Base-by-base conservation (phyloP, 2,329 filamentous ascomycete genomes). In the Fusarium sp. region DNA sequence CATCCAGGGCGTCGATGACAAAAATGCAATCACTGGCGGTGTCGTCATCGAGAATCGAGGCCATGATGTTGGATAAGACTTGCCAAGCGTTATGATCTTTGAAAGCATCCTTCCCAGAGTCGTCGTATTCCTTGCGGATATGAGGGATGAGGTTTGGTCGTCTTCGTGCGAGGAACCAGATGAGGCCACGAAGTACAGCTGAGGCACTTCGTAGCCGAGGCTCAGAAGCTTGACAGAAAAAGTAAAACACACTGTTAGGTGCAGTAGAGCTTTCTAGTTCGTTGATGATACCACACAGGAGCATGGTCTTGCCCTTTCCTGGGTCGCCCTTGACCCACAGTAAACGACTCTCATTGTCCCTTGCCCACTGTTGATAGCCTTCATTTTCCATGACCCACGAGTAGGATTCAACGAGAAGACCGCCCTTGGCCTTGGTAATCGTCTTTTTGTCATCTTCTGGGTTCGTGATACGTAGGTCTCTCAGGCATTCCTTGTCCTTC, bases 321-420 rank as follows among this genome's bases (percentile, higher is more conserved):
- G 45, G 18, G 0, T 47, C 45, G 0, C 45, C 45, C 20, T 27
- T 47, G 5, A 47, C 5, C 45, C 45, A 47, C 1, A 47, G 12
- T 0, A 25, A 14, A 16, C 4, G 45, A 0, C 14, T 13, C 4
- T 7, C 1, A 1, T n/a, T 7, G 2, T 5, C 27, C 0, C 2
- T 20, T 2, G 6, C 6, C 45, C 25, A 47, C 12, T 11, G 12
- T 27, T 20, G 25, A 5, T 28, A 47, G 25, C 10, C 3, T 0
- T 25, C 18, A 16, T 30, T n/a, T n/a, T 30, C 25, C 3, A 47
- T 21, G 2, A 30, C 45, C 45, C 45, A 47, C 1, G 13, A 0
- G 12, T 47, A 47, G 0, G 45, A 47, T 1, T 47, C 45, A 2
- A 9, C 4, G 7, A 47, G 45, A 7, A 47, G 45, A 1, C 12